These are phyloP conservation scores for Amylostereum chailletii DNA, from an alignment of 1,284 basidiomycete species.

Conservation along the genomic window DNA sequence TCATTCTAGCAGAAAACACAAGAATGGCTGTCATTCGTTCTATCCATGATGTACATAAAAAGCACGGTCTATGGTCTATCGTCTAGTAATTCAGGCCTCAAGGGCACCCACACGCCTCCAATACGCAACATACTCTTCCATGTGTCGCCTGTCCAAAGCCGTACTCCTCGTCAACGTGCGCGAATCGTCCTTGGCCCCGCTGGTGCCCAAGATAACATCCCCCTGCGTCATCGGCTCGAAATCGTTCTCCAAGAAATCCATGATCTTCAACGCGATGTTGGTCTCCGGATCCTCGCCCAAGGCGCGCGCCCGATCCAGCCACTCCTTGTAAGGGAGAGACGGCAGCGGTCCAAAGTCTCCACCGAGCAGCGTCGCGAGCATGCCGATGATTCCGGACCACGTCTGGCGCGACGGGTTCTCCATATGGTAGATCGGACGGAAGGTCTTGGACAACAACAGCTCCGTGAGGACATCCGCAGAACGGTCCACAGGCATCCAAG, in stretches of 20 bases:
- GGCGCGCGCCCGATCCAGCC: background rate
- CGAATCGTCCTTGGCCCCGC: conserved; percentile 18
- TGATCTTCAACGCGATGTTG: conserved; percentile 23
- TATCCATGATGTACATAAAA: too few relatives aligned
- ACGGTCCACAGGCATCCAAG: conserved; percentile 25
- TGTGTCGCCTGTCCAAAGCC: conserved; percentile 18
- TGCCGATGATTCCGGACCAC: conserved; percentile 20
- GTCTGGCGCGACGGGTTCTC: conserved; percentile 24
- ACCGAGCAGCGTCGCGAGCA: conserved; percentile 18
- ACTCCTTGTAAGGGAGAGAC: conserved; percentile 17
- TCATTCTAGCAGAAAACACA: too few relatives aligned
- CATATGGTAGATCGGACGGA: conserved; percentile 21
- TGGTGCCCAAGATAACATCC: conserved; percentile 21
- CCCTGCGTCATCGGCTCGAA: conserved; percentile 26
- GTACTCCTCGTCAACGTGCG: conserved; percentile 21
- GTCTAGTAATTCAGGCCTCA: background rate
- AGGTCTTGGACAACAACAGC: conserved; percentile 18
- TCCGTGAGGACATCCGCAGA: conserved; percentile 19
- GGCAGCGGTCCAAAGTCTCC: conserved; percentile 3
- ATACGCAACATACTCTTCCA: conserved; percentile 23
- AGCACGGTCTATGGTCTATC: too few relatives aligned
- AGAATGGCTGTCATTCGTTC: too few relatives aligned
- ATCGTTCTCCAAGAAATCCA: conserved; percentile 25
- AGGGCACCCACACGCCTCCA: conserved; percentile 18
- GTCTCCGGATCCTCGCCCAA: conserved; percentile 11